Percentiles rank a stretch among this genome's conserved stretches.
Conservation (phyloP, 192 early-diverging fungal species). For the Nowakowskiella sp. region DNA sequence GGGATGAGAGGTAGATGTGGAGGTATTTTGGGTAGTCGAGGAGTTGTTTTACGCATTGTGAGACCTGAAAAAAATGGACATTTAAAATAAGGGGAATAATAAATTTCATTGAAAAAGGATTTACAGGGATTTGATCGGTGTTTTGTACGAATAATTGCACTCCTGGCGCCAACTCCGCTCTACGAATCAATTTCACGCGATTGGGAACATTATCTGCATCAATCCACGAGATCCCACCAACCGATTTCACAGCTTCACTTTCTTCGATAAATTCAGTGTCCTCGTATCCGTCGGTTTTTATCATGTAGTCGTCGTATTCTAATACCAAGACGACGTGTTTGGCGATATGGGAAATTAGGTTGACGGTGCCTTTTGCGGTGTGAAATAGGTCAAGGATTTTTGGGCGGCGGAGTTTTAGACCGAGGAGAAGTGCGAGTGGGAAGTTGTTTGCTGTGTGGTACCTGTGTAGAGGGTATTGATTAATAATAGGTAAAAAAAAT, state of each 20-base stretch:
- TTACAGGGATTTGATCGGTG: slow-evolving; percentile 74
- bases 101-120: slow-evolving; percentile 1
- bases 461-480: slow-evolving; percentile 21
- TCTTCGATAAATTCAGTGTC: background rate
- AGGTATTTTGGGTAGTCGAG: slow-evolving; percentile 47
- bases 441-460: slow-evolving; percentile 62
- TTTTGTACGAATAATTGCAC: slow-evolving; percentile 76
- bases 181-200: slow-evolving; percentile 7
- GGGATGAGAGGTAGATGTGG: slow-evolving; percentile 70
- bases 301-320: slow-evolving; percentile 51
- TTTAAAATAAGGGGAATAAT: background rate
- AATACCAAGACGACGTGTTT: slow-evolving; percentile 74
- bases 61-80: slow-evolving; percentile 27
- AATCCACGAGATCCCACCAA: too few species aligned
- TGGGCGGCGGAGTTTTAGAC: slow-evolving; percentile 59
- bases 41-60: slow-evolving; percentile 66
- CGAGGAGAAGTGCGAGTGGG: slow-evolving; percentile 74
- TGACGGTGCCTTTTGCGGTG: too few species aligned
- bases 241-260: background rate
- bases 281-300: slow-evolving; percentile 5
- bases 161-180: slow-evolving; percentile 26
- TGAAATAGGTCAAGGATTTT: slow-evolving; percentile 76
- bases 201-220: too few species aligned
- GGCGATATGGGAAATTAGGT: slow-evolving; percentile 71
- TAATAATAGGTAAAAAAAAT: slow-evolving; percentile 2